A percentile compares a stretch with the other conserved stretches of the same genome.
Evolutionary conservation across 2,329 filamentous ascomycete species (phyloP).

Genomic region (Tolypocladium pustulatum): DNA sequence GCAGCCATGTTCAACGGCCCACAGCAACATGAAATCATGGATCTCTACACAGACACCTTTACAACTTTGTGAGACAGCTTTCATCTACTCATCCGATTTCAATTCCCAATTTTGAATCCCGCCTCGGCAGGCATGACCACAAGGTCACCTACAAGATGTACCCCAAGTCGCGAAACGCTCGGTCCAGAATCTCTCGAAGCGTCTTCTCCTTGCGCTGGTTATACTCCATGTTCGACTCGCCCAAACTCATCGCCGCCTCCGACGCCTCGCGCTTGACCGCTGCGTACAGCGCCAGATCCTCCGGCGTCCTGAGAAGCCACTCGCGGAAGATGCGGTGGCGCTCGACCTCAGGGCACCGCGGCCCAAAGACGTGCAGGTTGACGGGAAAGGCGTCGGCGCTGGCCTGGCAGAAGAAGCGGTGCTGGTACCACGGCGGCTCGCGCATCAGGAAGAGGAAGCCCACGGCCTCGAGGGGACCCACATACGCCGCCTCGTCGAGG

Average conservation of each 20-base stretch:
- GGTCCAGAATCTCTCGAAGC: slow-evolving; percentile 23
- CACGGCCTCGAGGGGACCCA: slow-evolving; percentile 26
- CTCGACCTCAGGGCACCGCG: slow-evolving; percentile 27
- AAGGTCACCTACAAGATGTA: not conserved
- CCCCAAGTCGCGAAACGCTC: slow-evolving; percentile 8
- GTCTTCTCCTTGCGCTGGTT: slow-evolving; percentile 27
- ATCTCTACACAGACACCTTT: too few species aligned
- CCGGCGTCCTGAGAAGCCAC: slow-evolving; percentile 23
- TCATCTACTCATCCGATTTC: too few species aligned
- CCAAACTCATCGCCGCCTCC: slow-evolving; percentile 12
- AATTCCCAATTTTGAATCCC: too few species aligned
- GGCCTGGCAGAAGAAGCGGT: slow-evolving; percentile 32
- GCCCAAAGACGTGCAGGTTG: slow-evolving; percentile 39
- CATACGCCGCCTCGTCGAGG: slow-evolving; percentile 30
- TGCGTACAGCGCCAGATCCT: slow-evolving; percentile 30
- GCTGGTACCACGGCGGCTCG: slow-evolving; percentile 35
- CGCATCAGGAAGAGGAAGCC: slow-evolving; percentile 35
- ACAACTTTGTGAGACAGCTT: too few species aligned
- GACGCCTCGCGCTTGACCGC: slow-evolving; percentile 26
- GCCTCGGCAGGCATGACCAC: too few species aligned
- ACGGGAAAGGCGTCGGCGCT: slow-evolving; percentile 18
- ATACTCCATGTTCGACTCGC: slow-evolving; percentile 26
- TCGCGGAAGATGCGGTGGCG: slow-evolving; percentile 32
- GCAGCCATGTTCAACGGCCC: too few species aligned
- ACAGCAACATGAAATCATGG: too few species aligned